Percentiles rank a stretch among this genome's conserved stretches.
Evolutionary conservation across 2,329 filamentous ascomycete genomes (phyloP).

Genomic region (Lecanoromycetidae sp.): DNA sequence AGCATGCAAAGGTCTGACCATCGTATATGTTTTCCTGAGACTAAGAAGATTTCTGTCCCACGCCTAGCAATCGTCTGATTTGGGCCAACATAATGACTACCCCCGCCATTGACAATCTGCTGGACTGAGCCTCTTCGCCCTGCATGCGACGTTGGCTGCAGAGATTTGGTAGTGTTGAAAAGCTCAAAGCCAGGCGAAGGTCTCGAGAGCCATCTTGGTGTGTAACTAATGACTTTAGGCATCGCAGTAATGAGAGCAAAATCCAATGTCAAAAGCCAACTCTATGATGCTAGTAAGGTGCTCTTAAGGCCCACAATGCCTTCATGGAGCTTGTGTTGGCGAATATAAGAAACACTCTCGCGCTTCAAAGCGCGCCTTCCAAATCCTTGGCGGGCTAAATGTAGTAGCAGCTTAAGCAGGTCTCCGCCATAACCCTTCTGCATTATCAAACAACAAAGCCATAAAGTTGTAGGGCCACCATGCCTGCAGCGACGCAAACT

Average conservation of each 20-base stretch:
- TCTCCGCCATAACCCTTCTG: not conserved
- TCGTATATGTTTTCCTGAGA: slow-evolving; percentile 76
- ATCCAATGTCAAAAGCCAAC: not conserved
- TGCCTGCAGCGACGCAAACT: slow-evolving; percentile 39
- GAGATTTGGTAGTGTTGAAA: slow-evolving; percentile 45
- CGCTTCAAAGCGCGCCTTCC: slow-evolving; percentile 9
- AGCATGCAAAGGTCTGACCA: slow-evolving; percentile 77
- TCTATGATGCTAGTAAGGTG: no score
- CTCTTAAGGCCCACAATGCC: no score
- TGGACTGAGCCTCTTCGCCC: slow-evolving; percentile 17
- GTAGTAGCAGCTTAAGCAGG: not conserved
- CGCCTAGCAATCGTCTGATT: slow-evolving; percentile 60
- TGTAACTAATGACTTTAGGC: slow-evolving; percentile 77
- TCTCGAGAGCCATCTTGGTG: slow-evolving; percentile 73
- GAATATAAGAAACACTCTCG: slow-evolving; percentile 7
- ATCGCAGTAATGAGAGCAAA: slow-evolving; percentile 36
- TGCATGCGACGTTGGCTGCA: slow-evolving; percentile 24
- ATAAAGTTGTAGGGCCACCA: slow-evolving; percentile 28
- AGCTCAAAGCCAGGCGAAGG: slow-evolving; percentile 66
- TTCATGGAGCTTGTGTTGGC: no score
- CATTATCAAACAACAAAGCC: not conserved
- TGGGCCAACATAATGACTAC: slow-evolving; percentile 26
- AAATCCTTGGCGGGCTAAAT: not conserved
- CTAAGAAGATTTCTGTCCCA: slow-evolving; percentile 79
- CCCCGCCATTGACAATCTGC: slow-evolving; percentile 17